phyloP scores from a whole-genome alignment of 1,139 yeast species.

The Debaryomyces udenii region DNA sequence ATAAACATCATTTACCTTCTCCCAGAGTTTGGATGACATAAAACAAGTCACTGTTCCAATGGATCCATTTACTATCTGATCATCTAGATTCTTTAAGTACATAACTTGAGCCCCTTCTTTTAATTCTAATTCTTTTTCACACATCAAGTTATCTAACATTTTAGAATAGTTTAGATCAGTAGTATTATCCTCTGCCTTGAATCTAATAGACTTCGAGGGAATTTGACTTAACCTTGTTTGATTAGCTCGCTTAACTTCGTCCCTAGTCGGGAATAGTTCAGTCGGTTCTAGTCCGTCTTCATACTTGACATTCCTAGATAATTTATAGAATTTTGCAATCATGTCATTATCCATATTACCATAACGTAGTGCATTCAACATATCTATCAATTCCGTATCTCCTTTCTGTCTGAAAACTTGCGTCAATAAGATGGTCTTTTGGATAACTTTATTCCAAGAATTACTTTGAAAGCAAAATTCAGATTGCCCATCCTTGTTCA shows the following conservation, averaged over 20 bases:
- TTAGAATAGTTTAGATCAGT: slow-evolving; percentile 25
- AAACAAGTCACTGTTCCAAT: slow-evolving; percentile 68
- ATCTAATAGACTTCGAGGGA: slow-evolving; percentile 46
- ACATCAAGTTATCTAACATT: slow-evolving; percentile 49
- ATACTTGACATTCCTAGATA: slow-evolving; percentile 59
- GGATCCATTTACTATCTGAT: slow-evolving; percentile 57
- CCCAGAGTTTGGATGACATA: slow-evolving; percentile 39
- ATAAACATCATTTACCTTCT: slow-evolving; percentile 30
- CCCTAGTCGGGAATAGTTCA: slow-evolving; percentile 72
- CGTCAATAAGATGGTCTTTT: slow-evolving; percentile 59
- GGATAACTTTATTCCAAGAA: slow-evolving; percentile 58
- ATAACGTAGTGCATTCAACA: slow-evolving; percentile 73
- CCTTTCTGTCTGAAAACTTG: slow-evolving; percentile 74
- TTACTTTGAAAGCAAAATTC: slow-evolving; percentile 61
- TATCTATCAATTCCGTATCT: slow-evolving; percentile 66
- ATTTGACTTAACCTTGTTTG: slow-evolving; percentile 46
- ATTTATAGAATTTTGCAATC: slow-evolving; percentile 43
- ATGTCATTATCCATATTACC: slow-evolving; percentile 59
- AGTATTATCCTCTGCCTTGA: slow-evolving; percentile 52
- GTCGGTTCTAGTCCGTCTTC: slow-evolving; percentile 81
- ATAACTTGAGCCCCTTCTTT: slow-evolving; percentile 67
- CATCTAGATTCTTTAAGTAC: slow-evolving; percentile 50
- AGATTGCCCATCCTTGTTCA: slow-evolving; percentile 43
- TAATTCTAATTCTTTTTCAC: slow-evolving; percentile 45
- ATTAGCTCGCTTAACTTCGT: slow-evolving; percentile 76